phyloP scores from a whole-genome alignment of 2,329 filamentous ascomycete genomes.

The Xylariaceae sp. region DNA sequence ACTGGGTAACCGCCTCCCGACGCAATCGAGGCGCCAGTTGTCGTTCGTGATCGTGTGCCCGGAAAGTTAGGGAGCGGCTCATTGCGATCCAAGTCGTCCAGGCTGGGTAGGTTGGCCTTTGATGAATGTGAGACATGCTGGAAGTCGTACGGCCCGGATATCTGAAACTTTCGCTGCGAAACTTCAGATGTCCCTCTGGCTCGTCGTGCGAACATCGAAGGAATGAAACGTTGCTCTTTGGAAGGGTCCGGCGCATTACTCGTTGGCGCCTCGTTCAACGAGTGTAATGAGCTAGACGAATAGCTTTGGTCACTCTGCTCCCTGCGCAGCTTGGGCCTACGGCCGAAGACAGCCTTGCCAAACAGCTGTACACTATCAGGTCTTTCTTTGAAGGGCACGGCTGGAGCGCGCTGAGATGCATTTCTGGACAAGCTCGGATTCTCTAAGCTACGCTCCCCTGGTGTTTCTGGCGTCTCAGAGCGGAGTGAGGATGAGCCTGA shows the following conservation, averaged over 20 bases:
- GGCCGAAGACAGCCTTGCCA: constrained; percentile 56
- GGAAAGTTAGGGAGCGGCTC: constrained; percentile 45
- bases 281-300: constrained; percentile 47
- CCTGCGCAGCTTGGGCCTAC: constrained; percentile 48
- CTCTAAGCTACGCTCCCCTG: constrained; percentile 49
- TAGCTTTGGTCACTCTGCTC: constrained; percentile 48
- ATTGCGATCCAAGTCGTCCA: constrained; percentile 39
- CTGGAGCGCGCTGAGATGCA: constrained; percentile 54
- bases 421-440: constrained; percentile 49
- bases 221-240: constrained; percentile 44
- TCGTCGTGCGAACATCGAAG: constrained; percentile 49
- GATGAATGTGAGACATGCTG: constrained; percentile 59
- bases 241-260: constrained; percentile 34
- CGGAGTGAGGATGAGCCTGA: constrained; percentile 54
- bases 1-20: constrained; percentile 1
- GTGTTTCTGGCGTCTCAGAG: constrained; percentile 43
- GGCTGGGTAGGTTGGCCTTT: constrained; percentile 44
- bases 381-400: constrained; percentile 49
- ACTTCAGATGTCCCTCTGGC: constrained; percentile 26
- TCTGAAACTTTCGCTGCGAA: constrained; percentile 45
- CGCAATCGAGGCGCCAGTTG: constrained; percentile 8
- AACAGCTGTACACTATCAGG: constrained; percentile 58
- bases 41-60: constrained; percentile 26
- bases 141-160: constrained; percentile 63
- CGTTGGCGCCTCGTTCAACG: constrained; percentile 41